A percentile compares a stretch with the other conserved stretches of the same genome.
Evolutionary conservation across 1,139 yeast species (phyloP).

Genomic region (Nakaseomyces sp.): DNA sequence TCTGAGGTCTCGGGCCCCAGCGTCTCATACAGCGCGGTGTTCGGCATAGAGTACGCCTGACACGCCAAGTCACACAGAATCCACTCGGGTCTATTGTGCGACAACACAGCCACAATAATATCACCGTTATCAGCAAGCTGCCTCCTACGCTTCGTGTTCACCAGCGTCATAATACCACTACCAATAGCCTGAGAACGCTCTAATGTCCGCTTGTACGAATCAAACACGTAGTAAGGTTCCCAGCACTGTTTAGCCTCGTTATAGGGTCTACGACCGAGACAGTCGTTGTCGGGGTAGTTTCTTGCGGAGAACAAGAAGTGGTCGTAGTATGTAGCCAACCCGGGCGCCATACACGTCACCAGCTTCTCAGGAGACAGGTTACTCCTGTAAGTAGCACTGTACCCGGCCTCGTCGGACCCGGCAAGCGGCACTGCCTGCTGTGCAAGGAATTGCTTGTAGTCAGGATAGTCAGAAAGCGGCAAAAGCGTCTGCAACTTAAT

Average conservation of each 20-base stretch:
- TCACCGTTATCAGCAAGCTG: conserved; percentile 28
- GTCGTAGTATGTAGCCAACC: conserved; percentile 42
- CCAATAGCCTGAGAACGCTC: conserved; percentile 46
- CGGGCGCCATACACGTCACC: conserved; percentile 41
- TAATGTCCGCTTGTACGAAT: conserved; percentile 38
- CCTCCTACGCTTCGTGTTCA: conserved; percentile 34
- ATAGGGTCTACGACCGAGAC: conserved; percentile 45
- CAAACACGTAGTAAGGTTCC: conserved; percentile 40
- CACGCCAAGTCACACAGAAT: conserved; percentile 52
- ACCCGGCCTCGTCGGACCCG: conserved; percentile 40
- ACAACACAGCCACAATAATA: conserved; percentile 47
- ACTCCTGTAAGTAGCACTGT: conserved; percentile 48
- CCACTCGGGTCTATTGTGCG: conserved; percentile 56
- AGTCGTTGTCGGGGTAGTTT: conserved; percentile 34
- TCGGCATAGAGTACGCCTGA: conserved; percentile 41
- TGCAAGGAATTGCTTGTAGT: conserved; percentile 16
- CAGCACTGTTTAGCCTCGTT: conserved; percentile 39
- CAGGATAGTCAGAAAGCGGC: conserved; percentile 23
- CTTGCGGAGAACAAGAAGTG: conserved; percentile 39
- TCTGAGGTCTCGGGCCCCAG: conserved; percentile 52
- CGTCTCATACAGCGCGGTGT: conserved; percentile 59
- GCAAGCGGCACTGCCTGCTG: conserved; percentile 39
- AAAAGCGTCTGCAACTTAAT: conserved; percentile 16
- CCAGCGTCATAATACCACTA: conserved; percentile 52
- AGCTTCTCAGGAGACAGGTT: conserved; percentile 34